Base-by-base conservation (phyloP, 805 yeast species). In the Kodamaea jinghongensis region DNA sequence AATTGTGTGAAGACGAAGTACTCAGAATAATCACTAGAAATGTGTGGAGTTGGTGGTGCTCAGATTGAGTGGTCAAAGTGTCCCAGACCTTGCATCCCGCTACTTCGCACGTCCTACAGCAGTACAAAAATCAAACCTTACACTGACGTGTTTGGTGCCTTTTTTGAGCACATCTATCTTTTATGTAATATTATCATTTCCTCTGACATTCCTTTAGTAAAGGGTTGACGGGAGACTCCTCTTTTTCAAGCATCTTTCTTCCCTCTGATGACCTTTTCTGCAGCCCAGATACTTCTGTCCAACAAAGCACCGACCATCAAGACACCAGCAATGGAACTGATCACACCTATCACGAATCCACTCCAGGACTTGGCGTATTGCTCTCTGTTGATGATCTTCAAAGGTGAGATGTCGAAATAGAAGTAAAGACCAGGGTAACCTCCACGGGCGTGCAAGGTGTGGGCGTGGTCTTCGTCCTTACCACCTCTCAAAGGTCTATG, bases 281-380 rank as follows among this genome's bases (percentile, higher is more conserved):
- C 96, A 9, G 86, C 91, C 78, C 86, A 89, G 4, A 89, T 84
- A 2, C 95, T 81, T 44, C 88, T 77, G 60, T 93, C 99, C 34
- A 90, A 61, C 27, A 90, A 78, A 0, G 96, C 83, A 7, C 96
- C 98, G 17, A 91, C 89, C 17, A 96, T 90, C 43, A 93, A 70
- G 8, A 93, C 89, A 34, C 98, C 97, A 7, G 97, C 98, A 29
- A 91, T 75, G 6, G 95, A 87, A 41, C 96, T 84, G 49, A 93
- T 79, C 17, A 86, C 86, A 26, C 90, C 88, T 43, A 89, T 67
- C 17, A 88, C 54, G 56, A 90, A 89, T 1, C 89, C 86, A 22
- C 90, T 82, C 82, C 93, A 85, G 2, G 93, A 75, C 57, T 81
- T 83, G 41, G 78, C 74, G 52, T 76, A 77, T 47, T 72, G 81